Conservation (phyloP, 805 yeast genomes). For the Starmera amethionina region DNA sequence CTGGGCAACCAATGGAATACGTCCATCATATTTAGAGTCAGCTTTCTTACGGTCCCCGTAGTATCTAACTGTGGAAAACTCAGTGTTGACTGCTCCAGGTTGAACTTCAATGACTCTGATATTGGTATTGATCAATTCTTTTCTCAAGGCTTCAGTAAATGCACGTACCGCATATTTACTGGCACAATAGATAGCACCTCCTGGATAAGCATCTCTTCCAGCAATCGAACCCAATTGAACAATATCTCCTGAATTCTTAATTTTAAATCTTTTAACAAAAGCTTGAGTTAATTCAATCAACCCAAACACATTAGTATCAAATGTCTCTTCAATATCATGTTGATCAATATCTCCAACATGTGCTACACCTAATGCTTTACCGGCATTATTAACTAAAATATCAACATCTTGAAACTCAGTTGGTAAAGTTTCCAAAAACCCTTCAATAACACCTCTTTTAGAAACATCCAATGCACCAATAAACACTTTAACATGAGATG, state of each 20-base stretch:
- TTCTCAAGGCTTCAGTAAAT: constrained; percentile 61
- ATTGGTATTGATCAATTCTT: constrained; percentile 62
- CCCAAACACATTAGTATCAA: constrained; percentile 82
- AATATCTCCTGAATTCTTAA: constrained; percentile 62
- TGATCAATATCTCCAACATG: constrained; percentile 57
- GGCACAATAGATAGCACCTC: constrained; percentile 72
- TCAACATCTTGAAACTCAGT: constrained; percentile 54
- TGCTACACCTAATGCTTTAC: constrained; percentile 73
- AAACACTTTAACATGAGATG: constrained; percentile 32
- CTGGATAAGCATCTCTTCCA: constrained; percentile 71
- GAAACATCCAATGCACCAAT: constrained; percentile 49
- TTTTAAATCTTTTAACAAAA: constrained; percentile 59
- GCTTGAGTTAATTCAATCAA: constrained; percentile 78
- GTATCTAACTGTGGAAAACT: constrained; percentile 50
- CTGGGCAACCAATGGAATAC: constrained; percentile 45
- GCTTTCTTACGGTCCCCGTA: constrained; percentile 47
- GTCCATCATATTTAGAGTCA: constrained; percentile 42
- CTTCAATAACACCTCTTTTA: constrained; percentile 36
- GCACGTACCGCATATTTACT: constrained; percentile 66
- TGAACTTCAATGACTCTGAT: constrained; percentile 58
- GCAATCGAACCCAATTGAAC: constrained; percentile 73
- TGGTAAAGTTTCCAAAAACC: constrained; percentile 47
- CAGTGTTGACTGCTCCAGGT: constrained; percentile 66
- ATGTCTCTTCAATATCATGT: constrained; percentile 66
- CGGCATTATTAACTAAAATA: constrained; percentile 64